Base-by-base conservation (phyloP, 352 stramenopile genomes). In the Globisporangium nagaii region DNA sequence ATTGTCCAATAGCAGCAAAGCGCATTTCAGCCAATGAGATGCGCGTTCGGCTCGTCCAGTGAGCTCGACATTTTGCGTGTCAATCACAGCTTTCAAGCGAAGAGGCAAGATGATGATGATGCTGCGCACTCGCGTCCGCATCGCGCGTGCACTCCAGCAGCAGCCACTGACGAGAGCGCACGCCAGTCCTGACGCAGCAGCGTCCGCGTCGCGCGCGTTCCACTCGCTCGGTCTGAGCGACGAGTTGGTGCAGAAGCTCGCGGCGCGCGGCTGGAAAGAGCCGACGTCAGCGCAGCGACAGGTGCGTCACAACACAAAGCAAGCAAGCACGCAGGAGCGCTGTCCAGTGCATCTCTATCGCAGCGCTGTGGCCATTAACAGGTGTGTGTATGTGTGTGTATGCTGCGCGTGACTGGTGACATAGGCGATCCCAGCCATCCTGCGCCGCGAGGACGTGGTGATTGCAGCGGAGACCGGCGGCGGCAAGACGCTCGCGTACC, bases 401-500 rank as follows among this genome's bases (percentile, higher is more conserved):
- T n/a, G n/a, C n/a, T n/a, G n/a, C n/a, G n/a, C n/a, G n/a, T n/a
- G n/a, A n/a, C n/a, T n/a, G n/a, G n/a, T n/a, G n/a, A n/a, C n/a
- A 10, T 32, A 75, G 60, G 79, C 78, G 25, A 84, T 93, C 58
- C 82, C 79, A 17, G 35, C 67, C 20, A 73, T 83, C 41, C 44
- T 90, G 7, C 42, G 58, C 2, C 60, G 68, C n/a, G 40, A 78
- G 1, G 77, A 98, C 68, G 75, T 98, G 19, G 85, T 98, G 19
- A 71, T 99, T 42, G 95, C 97, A 25, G 90, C 83, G 13, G 94
- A 98, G 62, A 99, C 96, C 0, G 96, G 96, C 39, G 88, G 75
- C 50, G 95, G 95, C 47, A 99, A 99, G 70, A 99, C 96, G 30
- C 74, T 99, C 42, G 83, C 94, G 10, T 99, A 98, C 67, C 54